Evolutionary conservation across 495 filamentous ascomycete species (phyloP).

Genomic region (Saxophila tyrrhenica): DNA sequence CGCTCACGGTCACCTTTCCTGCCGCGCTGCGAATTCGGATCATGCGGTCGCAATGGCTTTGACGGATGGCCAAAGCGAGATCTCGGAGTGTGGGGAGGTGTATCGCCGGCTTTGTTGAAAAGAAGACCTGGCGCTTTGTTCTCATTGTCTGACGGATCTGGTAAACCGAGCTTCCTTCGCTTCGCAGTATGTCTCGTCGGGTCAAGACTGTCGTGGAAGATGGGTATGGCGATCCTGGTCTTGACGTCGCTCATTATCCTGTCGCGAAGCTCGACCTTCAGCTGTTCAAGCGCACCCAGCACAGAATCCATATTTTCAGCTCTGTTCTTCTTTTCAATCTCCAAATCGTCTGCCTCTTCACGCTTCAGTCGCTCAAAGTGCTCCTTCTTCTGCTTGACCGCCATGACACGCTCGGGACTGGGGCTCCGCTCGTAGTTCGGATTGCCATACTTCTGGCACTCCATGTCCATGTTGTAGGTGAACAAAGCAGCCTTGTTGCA

Average conservation of each 20-base stretch:
- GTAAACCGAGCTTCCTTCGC: slow-evolving; percentile 64
- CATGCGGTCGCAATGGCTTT: slow-evolving; percentile 45
- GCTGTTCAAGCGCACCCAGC: slow-evolving; percentile 62
- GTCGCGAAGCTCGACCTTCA: slow-evolving; percentile 69
- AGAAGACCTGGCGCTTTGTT: slow-evolving; percentile 37
- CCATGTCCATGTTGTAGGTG: slow-evolving; percentile 89
- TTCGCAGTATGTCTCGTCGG: slow-evolving; percentile 65
- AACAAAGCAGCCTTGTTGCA: slow-evolving; percentile 72
- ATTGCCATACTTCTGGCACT: slow-evolving; percentile 60
- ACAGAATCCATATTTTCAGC: slow-evolving; percentile 78
- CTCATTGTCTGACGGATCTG: slow-evolving; percentile 49
- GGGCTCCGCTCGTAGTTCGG: slow-evolving; percentile 54
- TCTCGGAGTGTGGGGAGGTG: slow-evolving; percentile 54
- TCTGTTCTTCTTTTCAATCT: slow-evolving; percentile 75
- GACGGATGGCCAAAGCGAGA: slow-evolving; percentile 50
- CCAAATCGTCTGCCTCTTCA: slow-evolving; percentile 64
- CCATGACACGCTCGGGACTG: slow-evolving; percentile 40
- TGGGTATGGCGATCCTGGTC: slow-evolving; percentile 66
- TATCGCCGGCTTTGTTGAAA: slow-evolving; percentile 42
- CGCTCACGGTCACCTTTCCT: slow-evolving; percentile 16
- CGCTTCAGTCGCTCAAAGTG: slow-evolving; percentile 46
- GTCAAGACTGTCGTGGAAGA: slow-evolving; percentile 75
- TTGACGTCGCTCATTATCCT: slow-evolving; percentile 79
- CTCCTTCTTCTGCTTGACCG: slow-evolving; percentile 44
- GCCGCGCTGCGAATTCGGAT: slow-evolving; percentile 27